A percentile compares a stretch with the other conserved stretches of the same genome.
Conservation (phyloP, 2,329 filamentous ascomycete genomes). For the Aspergillus versicolor region DNA sequence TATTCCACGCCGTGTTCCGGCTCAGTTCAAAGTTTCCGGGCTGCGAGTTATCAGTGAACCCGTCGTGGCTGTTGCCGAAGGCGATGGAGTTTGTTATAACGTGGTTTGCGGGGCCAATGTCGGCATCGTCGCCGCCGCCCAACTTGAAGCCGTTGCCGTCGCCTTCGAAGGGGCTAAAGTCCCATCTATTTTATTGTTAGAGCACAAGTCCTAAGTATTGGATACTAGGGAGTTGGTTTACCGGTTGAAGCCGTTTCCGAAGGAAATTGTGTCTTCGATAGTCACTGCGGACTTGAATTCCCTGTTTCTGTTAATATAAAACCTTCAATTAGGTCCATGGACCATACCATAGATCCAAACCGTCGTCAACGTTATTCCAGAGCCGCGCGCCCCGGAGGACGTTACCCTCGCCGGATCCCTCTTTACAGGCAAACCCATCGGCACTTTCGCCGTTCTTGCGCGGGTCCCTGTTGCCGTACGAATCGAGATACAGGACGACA, state of each 20-base stretch:
- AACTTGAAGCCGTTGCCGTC: constrained; percentile 22
- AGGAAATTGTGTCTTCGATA: constrained; percentile 19
- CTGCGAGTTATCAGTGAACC: constrained; percentile 22
- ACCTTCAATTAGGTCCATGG: neutral
- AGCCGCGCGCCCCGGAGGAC: constrained; percentile 15
- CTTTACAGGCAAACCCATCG: constrained; percentile 20
- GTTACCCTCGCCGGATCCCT: constrained; percentile 17
- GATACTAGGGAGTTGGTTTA: neutral
- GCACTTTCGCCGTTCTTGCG: constrained; percentile 21
- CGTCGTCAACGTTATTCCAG: constrained; percentile 21
- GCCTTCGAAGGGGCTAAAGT: constrained; percentile 19
- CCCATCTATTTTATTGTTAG: constrained; percentile 12
- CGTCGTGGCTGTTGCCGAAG: constrained; percentile 17
- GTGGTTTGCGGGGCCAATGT: constrained; percentile 18
- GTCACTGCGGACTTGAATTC: constrained; percentile 21
- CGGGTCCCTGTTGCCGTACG: constrained; percentile 18
- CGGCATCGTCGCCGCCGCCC: constrained; percentile 17
- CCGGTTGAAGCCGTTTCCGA: constrained; percentile 19
- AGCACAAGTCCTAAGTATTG: neutral
- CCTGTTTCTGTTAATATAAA: constrained; percentile 4
- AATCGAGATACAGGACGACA: constrained; percentile 18
- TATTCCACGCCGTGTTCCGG: constrained; percentile 20
- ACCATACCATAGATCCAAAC: constrained; percentile 18
- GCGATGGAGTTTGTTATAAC: constrained; percentile 17
- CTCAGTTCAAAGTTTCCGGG: constrained; percentile 15